Conservation (phyloP, 345 rosid genomes). For the Dipteronia sinensis region DNA sequence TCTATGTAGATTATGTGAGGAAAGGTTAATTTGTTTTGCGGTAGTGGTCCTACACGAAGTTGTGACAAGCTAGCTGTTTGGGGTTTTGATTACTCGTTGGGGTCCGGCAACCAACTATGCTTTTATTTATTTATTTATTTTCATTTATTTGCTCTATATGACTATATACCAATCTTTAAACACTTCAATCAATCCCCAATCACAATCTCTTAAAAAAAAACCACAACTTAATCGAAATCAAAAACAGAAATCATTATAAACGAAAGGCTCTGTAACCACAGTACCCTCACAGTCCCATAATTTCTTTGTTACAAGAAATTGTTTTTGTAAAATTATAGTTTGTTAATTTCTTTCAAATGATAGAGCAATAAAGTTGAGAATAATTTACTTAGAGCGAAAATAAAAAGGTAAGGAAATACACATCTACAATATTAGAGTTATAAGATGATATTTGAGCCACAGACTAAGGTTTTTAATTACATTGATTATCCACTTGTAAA, state of each 20-base stretch:
- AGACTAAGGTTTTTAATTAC: slow-evolving; percentile 16
- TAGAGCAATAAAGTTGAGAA: neutral
- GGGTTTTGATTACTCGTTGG: neutral
- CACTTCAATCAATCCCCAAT: no score
- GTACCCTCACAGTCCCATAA: no score
- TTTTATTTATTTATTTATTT: no score
- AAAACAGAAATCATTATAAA: no score
- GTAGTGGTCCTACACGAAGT: slow-evolving; percentile 31
- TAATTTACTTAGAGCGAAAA: neutral
- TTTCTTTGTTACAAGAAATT: no score
- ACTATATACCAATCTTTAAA: no score
- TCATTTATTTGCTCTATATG: no score
- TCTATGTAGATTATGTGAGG: neutral
- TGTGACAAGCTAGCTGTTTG: slow-evolving; percentile 18
- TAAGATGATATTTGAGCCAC: slow-evolving; percentile 13
- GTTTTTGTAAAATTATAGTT: neutral
- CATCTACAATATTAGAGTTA: slow-evolving; percentile 15
- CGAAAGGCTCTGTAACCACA: no score
- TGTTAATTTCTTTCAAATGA: neutral
- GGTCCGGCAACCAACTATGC: slow-evolving; percentile 47
- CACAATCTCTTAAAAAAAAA: no score
- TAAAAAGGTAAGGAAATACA: neutral
- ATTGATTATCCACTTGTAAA: slow-evolving; percentile 9
- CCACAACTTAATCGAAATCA: no score
- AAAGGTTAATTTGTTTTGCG: neutral